These are phyloP conservation scores for Paraphaeosphaeria sporulosa DNA, from an alignment of 2,329 filamentous ascomycete species.

Conservation along the genomic window DNA sequence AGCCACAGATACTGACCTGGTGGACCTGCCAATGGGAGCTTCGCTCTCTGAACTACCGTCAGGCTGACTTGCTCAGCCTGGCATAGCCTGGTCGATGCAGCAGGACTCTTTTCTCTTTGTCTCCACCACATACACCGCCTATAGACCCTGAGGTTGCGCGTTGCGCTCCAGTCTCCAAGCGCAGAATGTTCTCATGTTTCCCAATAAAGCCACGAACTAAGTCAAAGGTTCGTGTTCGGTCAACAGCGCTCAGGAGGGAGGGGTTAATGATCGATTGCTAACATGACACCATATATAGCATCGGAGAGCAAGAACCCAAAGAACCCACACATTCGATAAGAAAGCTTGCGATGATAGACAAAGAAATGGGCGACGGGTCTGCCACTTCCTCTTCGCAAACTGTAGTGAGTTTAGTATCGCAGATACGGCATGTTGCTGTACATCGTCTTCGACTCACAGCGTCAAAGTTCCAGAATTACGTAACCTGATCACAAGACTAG, in stretches of 20 bases:
- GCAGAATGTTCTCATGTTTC: background rate
- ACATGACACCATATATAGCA: background rate
- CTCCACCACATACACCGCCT: background rate
- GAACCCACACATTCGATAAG: background rate
- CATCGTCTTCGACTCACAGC: too few relatives aligned
- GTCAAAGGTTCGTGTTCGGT: background rate
- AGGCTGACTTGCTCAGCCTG: background rate
- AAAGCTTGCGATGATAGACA: too few relatives aligned
- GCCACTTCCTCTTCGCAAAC: too few relatives aligned
- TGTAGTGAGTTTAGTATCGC: too few relatives aligned
- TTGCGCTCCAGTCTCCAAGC: background rate
- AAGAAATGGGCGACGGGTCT: too few relatives aligned
- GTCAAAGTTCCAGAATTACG: too few relatives aligned
- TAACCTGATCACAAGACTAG: too few relatives aligned
- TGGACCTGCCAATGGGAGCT: background rate
- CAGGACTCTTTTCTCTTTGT: background rate
- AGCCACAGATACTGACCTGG: background rate
- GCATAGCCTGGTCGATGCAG: background rate
- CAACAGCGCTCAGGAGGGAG: background rate
- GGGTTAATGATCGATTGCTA: background rate
- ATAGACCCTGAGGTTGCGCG: background rate
- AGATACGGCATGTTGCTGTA: too few relatives aligned
- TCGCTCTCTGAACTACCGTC: background rate
- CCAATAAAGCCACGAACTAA: background rate
- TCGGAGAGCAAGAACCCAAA: background rate